phyloP scores from a whole-genome alignment of 225 moss, liverwort and hornwort genomes.

The Lunularia cruciata region DNA sequence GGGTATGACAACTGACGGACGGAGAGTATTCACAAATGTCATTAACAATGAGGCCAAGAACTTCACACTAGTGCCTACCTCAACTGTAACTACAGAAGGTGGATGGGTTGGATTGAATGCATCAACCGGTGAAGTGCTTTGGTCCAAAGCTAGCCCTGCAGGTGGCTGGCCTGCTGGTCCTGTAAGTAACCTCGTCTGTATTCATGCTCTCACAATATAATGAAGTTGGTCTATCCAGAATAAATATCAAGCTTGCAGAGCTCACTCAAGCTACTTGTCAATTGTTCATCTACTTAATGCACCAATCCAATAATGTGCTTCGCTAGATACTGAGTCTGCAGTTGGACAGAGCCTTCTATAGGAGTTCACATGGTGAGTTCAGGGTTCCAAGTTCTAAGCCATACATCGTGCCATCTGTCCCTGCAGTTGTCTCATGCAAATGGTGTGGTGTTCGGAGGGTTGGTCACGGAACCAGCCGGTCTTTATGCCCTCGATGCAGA shows the following conservation, averaged over 20 bases:
- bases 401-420: neutral
- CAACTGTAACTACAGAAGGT: conserved; percentile 22
- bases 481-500: conserved; percentile 3
- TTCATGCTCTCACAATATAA: too few relatives aligned
- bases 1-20: conserved; percentile 48
- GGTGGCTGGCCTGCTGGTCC: neutral
- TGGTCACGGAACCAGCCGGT: neutral
- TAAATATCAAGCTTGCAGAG: neutral
- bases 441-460: neutral
- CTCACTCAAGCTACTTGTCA: conserved; percentile 7
- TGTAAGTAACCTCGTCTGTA: too few relatives aligned
- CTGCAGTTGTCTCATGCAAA: conserved; percentile 9
- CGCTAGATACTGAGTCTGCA: too few relatives aligned
- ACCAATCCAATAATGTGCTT: neutral
- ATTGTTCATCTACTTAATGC: neutral
- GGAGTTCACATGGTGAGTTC: too few relatives aligned
- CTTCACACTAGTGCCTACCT: conserved; percentile 37
- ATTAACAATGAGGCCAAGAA: conserved; percentile 16
- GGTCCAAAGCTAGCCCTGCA: conserved; percentile 33
- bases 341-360: too few relatives aligned
- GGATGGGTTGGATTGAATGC: conserved; percentile 39
- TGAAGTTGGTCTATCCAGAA: neutral
- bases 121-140: conserved; percentile 18
- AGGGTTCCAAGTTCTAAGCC: too few relatives aligned
- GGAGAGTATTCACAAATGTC: conserved; percentile 43